A percentile compares a stretch with the other conserved stretches of the same genome.
These are phyloP conservation scores for Solioccasus polychromus DNA, from an alignment of 768 basidiomycete genomes.

Conservation along the genomic window DNA sequence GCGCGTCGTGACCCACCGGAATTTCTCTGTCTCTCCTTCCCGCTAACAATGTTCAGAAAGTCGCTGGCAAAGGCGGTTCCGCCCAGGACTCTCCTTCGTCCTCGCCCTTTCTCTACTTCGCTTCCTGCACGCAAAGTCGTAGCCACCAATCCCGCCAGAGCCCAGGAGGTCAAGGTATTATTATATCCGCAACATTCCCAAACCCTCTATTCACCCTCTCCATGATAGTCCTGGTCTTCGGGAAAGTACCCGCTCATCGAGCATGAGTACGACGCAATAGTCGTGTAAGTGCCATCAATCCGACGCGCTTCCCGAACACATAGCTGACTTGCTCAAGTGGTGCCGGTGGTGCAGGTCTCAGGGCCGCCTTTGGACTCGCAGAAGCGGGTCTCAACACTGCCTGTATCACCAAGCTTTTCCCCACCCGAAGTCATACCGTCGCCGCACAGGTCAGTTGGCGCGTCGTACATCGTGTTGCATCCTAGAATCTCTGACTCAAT, in stretches of 20 bases:
- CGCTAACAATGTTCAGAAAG: conserved; percentile 60
- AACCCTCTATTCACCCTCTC: conserved; percentile 4
- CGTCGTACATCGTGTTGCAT: background rate
- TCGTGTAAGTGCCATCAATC: conserved; percentile 73
- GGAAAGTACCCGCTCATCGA: conserved; percentile 97
- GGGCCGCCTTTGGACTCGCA: conserved; percentile 97
- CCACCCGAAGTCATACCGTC: conserved; percentile 97
- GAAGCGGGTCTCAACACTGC: conserved; percentile 99
- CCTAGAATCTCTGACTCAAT: conserved; percentile 11
- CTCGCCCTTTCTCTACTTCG: conserved; percentile 68
- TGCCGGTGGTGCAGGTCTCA: conserved; percentile 96
- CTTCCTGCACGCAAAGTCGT: conserved; percentile 57
- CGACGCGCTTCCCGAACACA: conserved; percentile 1
- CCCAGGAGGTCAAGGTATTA: conserved; percentile 79
- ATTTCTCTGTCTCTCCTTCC: conserved; percentile 8
- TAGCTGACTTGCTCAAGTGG: conserved; percentile 53
- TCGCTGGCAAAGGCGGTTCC: conserved; percentile 40
- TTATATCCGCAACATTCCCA: conserved; percentile 8
- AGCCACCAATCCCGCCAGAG: conserved; percentile 72
- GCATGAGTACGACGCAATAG: conserved; percentile 98
- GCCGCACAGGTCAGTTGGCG: conserved; percentile 77
- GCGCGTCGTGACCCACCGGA: conserved; percentile 16
- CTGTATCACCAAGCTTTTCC: conserved; percentile 98
- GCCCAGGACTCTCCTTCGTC: conserved; percentile 43
- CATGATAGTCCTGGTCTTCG: conserved; percentile 63